Conservation (phyloP, 768 basidiomycete genomes). For the Termitomyces titanicus region DNA sequence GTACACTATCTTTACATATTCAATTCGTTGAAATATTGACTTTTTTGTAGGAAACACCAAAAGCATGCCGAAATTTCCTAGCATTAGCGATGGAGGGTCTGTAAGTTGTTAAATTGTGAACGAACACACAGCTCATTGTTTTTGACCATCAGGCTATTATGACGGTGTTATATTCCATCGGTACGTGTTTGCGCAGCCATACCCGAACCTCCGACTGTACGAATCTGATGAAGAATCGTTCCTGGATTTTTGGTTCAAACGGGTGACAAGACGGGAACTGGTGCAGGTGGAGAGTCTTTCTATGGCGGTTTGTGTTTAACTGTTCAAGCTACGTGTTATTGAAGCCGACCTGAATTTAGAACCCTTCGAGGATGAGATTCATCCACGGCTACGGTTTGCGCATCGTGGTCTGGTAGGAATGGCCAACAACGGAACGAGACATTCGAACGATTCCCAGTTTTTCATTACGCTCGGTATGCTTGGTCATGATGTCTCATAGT, state of each 20-base stretch:
- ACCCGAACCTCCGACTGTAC: not conserved
- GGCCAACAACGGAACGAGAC: slow-evolving; percentile 86
- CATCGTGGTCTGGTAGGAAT: slow-evolving; percentile 92
- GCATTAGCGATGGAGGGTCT: slow-evolving; percentile 86
- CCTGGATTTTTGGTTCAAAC: slow-evolving; percentile 93
- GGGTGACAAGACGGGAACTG: slow-evolving; percentile 89
- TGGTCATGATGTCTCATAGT: not conserved
- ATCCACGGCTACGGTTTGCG: slow-evolving; percentile 83
- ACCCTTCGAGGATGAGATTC: slow-evolving; percentile 92
- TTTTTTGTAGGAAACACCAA: slow-evolving; percentile 76
- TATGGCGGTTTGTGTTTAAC: slow-evolving; percentile 63
- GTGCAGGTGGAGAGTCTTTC: slow-evolving; percentile 90
- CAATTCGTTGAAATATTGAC: not conserved
- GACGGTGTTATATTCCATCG: slow-evolving; percentile 95
- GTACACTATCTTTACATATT: slow-evolving; percentile 31
- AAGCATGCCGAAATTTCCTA: slow-evolving; percentile 89
- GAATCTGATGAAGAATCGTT: slow-evolving; percentile 50
- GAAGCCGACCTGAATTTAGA: slow-evolving; percentile 38
- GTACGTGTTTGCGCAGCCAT: slow-evolving; percentile 29
- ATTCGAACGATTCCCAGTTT: slow-evolving; percentile 94
- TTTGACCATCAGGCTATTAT: slow-evolving; percentile 73
- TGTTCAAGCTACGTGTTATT: not conserved
- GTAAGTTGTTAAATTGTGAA: slow-evolving; percentile 26
- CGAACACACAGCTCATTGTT: not conserved
- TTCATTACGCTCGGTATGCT: slow-evolving; percentile 84